Conservation (phyloP, 2,329 filamentous ascomycete genomes). For the Chaetomium strumarium region DNA sequence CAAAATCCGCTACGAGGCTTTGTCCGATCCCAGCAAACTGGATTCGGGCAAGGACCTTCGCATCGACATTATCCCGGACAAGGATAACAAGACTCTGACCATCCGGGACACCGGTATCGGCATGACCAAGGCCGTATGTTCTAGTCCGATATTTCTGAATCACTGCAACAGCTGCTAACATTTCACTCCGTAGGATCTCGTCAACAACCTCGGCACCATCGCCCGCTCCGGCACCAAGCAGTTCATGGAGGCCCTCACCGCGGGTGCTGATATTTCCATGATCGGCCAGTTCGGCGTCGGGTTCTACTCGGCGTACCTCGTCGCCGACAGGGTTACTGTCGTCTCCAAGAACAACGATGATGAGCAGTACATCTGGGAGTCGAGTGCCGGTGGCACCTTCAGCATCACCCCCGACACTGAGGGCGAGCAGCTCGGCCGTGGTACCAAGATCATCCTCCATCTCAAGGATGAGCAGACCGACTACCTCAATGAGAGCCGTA, state of each 20-base stretch:
- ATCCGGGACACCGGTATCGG: conserved; percentile 98
- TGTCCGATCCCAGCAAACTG: conserved; percentile 95
- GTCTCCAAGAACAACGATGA: conserved; percentile 99
- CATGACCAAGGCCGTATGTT: conserved; percentile 98
- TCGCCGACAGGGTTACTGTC: conserved; percentile 92
- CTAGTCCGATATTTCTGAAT: background rate
- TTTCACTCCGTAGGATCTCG: conserved; percentile 63
- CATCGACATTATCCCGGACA: conserved; percentile 98
- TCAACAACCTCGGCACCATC: conserved; percentile 99
- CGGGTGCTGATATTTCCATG: conserved; percentile 99
- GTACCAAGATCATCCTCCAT: conserved; percentile 97
- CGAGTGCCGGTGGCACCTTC: conserved; percentile 94
- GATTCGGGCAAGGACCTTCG: conserved; percentile 96
- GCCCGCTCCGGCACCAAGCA: conserved; percentile 99
- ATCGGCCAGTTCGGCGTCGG: conserved; percentile 99
- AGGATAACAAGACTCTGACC: conserved; percentile 95
- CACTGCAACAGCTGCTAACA: conserved; percentile 32
- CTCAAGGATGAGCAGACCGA: conserved; percentile 99
- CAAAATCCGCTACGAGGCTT: conserved; percentile 99
- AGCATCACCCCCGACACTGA: conserved; percentile 85
- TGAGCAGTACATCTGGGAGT: conserved; percentile 99
- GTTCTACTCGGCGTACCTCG: conserved; percentile 99
- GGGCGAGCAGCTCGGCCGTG: conserved; percentile 83
- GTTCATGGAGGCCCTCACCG: conserved; percentile 99
- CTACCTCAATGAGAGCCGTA: conserved; percentile 96